These are phyloP conservation scores for Euphrasia arctica DNA, from an alignment of 305 asterid genomes.

Conservation along the genomic window DNA sequence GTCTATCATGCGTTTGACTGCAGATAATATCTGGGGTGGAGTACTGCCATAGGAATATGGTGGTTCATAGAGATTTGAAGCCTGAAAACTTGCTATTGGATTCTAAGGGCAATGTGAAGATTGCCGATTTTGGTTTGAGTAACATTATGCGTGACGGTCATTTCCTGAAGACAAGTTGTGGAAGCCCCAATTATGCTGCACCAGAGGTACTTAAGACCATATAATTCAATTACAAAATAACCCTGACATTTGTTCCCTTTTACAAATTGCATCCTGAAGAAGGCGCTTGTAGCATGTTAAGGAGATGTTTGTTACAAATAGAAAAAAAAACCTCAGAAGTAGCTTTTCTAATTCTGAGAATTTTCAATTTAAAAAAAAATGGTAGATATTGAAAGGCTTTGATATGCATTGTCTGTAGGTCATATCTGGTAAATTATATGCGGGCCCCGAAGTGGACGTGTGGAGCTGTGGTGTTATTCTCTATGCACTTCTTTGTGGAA, in stretches of 20 bases:
- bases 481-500: slow-evolving; percentile 83
- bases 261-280: background rate
- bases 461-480: slow-evolving; percentile 93
- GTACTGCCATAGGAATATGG: slow-evolving; percentile 98
- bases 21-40: slow-evolving; percentile 98
- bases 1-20: slow-evolving; percentile 20
- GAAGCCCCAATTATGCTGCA: slow-evolving; percentile 96
- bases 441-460: slow-evolving; percentile 87
- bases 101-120: slow-evolving; percentile 81
- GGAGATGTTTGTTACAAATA: background rate
- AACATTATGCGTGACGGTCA: slow-evolving; percentile 94
- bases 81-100: slow-evolving; percentile 94
- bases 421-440: slow-evolving; percentile 75
- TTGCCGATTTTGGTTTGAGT: slow-evolving; percentile 94
- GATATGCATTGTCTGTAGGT: slow-evolving; percentile 41
- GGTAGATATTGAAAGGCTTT: slow-evolving; percentile 3
- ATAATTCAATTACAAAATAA: background rate
- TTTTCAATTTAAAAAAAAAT: background rate
- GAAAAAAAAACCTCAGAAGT: background rate
- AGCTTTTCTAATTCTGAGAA: background rate
- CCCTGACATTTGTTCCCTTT: background rate
- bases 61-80: slow-evolving; percentile 93
- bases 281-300: background rate
- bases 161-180: slow-evolving; percentile 92
- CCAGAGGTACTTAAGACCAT: slow-evolving; percentile 60